Conservation (phyloP, 1,284 basidiomycete species). For the Sporisorium exsertum region DNA sequence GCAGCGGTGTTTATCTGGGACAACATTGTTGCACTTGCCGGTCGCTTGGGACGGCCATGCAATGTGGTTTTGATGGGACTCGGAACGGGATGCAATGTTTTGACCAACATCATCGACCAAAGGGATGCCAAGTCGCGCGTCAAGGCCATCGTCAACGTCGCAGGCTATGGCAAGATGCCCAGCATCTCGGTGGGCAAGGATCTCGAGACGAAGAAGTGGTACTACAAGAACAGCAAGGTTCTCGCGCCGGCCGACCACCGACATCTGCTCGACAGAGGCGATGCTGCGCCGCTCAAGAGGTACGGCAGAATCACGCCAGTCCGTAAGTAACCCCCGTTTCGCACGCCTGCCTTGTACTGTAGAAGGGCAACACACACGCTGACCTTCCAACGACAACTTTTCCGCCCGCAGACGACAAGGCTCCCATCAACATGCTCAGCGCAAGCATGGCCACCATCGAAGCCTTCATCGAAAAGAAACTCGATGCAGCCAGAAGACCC, state of each 20-base stretch:
- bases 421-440: constrained; percentile 35
- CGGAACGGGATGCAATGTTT: constrained; percentile 80
- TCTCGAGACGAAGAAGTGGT: constrained; percentile 40
- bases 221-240: constrained; percentile 31
- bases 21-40: constrained; percentile 82
- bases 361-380: not conserved
- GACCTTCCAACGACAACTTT: not conserved
- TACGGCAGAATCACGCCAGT: constrained; percentile 31
- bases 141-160: constrained; percentile 47
- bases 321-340: constrained; percentile 18
- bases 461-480: constrained; percentile 28
- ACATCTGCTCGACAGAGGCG: constrained; percentile 27
- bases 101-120: constrained; percentile 80
- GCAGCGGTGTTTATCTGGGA: constrained; percentile 84
- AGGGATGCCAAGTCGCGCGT: constrained; percentile 60
- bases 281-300: constrained; percentile 22
- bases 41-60: constrained; percentile 70
- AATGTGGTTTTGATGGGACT: constrained; percentile 86
- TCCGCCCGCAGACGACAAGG: constrained; percentile 12
- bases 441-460: constrained; percentile 17
- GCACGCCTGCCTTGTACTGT: not conserved
- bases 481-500: not conserved
- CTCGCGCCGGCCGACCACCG: constrained; percentile 39
- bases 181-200: not conserved
- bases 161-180: constrained; percentile 54